These are phyloP conservation scores for Aspergillus ellipticus DNA, from an alignment of 495 filamentous ascomycete species.

Conservation along the genomic window DNA sequence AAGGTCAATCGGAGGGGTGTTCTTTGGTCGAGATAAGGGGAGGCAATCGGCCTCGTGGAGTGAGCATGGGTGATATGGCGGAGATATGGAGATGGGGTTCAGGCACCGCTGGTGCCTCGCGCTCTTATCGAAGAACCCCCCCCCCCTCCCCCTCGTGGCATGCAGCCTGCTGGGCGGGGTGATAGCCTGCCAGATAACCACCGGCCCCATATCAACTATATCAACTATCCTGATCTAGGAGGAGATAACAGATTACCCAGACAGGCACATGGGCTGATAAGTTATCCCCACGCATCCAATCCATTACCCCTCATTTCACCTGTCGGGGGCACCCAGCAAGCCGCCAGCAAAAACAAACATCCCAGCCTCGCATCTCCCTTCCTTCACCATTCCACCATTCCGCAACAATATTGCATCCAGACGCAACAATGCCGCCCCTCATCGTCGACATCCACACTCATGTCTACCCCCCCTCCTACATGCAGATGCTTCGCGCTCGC, in stretches of 20 bases:
- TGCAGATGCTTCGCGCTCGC: conserved; percentile 74
- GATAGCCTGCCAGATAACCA: background rate
- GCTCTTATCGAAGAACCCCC: too few relatives aligned
- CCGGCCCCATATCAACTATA: too few relatives aligned
- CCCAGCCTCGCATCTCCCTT: background rate
- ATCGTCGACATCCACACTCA: conserved; percentile 93
- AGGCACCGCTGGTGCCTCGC: too few relatives aligned
- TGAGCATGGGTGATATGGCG: too few relatives aligned
- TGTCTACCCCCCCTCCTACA: conserved; percentile 83
- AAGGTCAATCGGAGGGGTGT: background rate
- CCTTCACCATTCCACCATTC: too few relatives aligned
- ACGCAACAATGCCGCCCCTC: conserved; percentile 24
- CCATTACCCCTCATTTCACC: background rate
- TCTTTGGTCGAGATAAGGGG: background rate
- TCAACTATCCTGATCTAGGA: background rate
- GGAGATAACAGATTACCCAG: background rate
- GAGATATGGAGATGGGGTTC: too few relatives aligned
- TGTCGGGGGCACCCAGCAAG: too few relatives aligned
- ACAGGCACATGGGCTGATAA: background rate
- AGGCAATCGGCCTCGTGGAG: background rate
- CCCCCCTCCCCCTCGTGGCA: background rate
- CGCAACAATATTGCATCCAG: too few relatives aligned
- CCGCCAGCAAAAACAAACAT: background rate
- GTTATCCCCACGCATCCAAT: background rate
- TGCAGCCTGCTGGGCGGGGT: background rate